Evolutionary conservation across 2,329 filamentous ascomycete species (phyloP), one percentile per base, ranked within the genome.

Genomic region (Colletotrichum aenigma): DNA sequence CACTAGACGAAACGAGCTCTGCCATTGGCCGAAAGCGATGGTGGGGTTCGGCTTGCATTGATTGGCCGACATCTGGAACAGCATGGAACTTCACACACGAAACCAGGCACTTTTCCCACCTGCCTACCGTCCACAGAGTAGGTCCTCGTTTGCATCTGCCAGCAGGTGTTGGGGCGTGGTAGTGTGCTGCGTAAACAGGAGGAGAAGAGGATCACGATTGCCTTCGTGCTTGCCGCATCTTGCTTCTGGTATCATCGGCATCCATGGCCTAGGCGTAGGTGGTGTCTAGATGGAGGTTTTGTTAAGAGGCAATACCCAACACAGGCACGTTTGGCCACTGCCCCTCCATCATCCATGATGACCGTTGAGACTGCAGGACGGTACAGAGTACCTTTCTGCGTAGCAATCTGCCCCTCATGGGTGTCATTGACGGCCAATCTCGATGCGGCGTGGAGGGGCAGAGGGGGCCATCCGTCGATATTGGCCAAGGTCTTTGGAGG

Each of bases 11-110:
- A 28, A 28, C 10, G 9, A 43, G 61, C 36, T n/a, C 7, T 32
- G 3, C 36, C 21, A 75, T 72, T 75, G 73, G 73, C 16, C 21
- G 15, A 15, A 4, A 4, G 1, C 8, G 5, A 16, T 13, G 15
- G n/a, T 65, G 70, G 71, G 36, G n/a, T 26, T n/a, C 16, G 43
- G 32, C 28, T 36, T 30, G 74, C 74, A 70, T 74, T 74, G 74
- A 74, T 76, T 76, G 74, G 74, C 58, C 65, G 48, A 10, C 70
- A 76, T 74, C 74, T 76, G 74, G 74, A 76, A 74, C 74, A 74
- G 43, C 69, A 75, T 66, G 70, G 70, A 76, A 74, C 71, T 74
- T 69, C 74, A 74, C 64, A 76, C 74, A 76, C 74, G 70, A 76
- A 76, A 76, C 74, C 74, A 76, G 70, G 66, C 38, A 48, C 38